Percentiles rank a stretch among this genome's conserved stretches.
phyloP scores from a whole-genome alignment of 768 basidiomycete species.

The Suillus luteus region DNA sequence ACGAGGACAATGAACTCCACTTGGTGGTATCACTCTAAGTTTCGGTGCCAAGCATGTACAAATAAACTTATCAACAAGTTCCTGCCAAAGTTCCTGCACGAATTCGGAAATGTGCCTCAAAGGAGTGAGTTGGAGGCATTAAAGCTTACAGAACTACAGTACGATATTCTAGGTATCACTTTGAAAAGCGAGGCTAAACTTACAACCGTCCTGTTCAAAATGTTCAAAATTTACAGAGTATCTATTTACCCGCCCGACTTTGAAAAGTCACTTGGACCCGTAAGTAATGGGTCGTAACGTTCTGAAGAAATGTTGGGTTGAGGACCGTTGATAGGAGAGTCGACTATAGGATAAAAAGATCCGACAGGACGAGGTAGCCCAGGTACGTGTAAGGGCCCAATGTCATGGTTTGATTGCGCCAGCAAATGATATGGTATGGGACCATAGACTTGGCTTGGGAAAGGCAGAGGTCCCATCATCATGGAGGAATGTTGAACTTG shows the following conservation, averaged over 20 bases:
- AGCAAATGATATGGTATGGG: constrained; percentile 33
- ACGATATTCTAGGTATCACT: constrained; percentile 3
- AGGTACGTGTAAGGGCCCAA: constrained; percentile 14
- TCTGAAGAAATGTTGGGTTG: constrained; percentile 35
- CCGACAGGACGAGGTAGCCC: constrained; percentile 29
- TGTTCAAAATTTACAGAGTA: neutral
- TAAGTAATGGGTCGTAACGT: constrained; percentile 30
- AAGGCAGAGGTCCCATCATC: constrained; percentile 22
- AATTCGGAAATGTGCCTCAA: neutral
- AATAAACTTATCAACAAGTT: constrained; percentile 15
- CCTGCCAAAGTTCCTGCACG: too few relatives aligned
- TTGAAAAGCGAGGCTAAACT: neutral
- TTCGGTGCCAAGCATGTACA: constrained; percentile 26
- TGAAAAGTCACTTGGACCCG: constrained; percentile 1
- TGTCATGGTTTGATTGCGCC: constrained; percentile 18
- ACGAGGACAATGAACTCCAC: constrained; percentile 21
- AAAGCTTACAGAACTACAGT: constrained; percentile 1
- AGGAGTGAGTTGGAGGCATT: neutral
- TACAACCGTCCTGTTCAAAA: neutral
- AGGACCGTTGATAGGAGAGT: constrained; percentile 36
- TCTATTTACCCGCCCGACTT: neutral
- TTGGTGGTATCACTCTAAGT: neutral
- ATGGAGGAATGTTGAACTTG: constrained; percentile 21
- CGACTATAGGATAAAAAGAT: constrained; percentile 43
- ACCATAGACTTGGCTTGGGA: constrained; percentile 30